phyloP scores from a whole-genome alignment of 2,329 filamentous ascomycete species.

The Nigrograna mackinnonii region DNA sequence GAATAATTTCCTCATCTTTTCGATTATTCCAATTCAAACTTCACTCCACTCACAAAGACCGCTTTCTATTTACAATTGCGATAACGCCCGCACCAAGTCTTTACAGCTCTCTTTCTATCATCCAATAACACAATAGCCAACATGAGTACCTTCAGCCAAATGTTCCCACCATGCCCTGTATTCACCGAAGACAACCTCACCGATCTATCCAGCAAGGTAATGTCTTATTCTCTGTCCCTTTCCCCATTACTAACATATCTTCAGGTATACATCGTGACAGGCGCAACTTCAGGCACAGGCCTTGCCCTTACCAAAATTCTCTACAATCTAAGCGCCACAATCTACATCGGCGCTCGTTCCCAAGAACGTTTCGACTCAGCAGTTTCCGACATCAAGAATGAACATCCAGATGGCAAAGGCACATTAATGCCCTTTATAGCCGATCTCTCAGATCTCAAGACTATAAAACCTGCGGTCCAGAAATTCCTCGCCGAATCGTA shows the following conservation, averaged over 20 bases:
- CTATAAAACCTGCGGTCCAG: constrained; percentile 42
- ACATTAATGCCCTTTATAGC: constrained; percentile 18
- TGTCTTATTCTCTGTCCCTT: background rate
- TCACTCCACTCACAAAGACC: no score
- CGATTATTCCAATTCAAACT: no score
- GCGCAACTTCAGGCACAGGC: constrained; percentile 50
- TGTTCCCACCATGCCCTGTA: constrained; percentile 40
- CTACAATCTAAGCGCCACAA: constrained; percentile 55
- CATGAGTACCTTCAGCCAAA: constrained; percentile 10
- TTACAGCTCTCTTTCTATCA: background rate
- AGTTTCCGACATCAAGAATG: constrained; percentile 45
- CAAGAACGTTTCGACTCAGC: constrained; percentile 46
- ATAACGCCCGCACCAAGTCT: no score
- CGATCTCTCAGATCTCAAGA: constrained; percentile 45
- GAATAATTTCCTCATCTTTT: no score
- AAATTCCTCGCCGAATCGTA: constrained; percentile 39
- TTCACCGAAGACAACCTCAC: constrained; percentile 50
- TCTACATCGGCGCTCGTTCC: constrained; percentile 57
- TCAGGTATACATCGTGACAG: constrained; percentile 55
- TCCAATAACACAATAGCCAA: constrained; percentile 1
- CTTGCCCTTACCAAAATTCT: constrained; percentile 56
- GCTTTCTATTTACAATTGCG: no score
- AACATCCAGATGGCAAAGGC: constrained; percentile 36
- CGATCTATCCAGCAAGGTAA: constrained; percentile 45
- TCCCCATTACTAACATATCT: no score